Percentiles rank a stretch among this genome's conserved stretches.
Evolutionary conservation across 805 yeast genomes (phyloP).

Genomic region (Starmerella riodocensis): DNA sequence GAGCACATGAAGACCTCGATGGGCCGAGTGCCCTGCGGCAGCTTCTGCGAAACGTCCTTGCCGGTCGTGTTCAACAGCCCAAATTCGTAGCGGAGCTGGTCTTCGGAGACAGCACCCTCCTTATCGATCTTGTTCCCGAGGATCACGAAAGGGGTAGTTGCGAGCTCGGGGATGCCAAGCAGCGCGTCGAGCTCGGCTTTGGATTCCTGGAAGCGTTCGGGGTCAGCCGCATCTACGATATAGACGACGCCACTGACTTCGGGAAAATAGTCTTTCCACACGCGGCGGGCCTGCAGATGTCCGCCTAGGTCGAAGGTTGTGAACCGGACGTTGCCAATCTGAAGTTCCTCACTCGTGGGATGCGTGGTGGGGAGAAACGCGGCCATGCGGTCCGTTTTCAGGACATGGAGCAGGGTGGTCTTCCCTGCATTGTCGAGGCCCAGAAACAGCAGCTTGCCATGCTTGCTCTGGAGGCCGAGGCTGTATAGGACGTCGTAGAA

Average conservation of each 20-base stretch:
- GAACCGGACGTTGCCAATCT: conserved; percentile 91
- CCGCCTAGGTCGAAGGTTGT: conserved; percentile 99
- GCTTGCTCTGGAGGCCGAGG: conserved; percentile 80
- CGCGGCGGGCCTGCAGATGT: conserved; percentile 95
- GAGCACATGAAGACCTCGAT: conserved; percentile 95
- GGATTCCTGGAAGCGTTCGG: conserved; percentile 88
- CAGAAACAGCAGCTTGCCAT: conserved; percentile 86
- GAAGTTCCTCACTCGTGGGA: conserved; percentile 93
- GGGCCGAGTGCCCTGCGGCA: conserved; percentile 61
- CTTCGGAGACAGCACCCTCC: conserved; percentile 87
- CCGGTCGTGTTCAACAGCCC: conserved; percentile 87
- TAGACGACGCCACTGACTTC: conserved; percentile 97
- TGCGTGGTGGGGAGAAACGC: conserved; percentile 96
- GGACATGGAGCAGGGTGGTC: conserved; percentile 75
- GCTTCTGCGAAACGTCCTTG: conserved; percentile 56
- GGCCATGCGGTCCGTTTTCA: conserved; percentile 91
- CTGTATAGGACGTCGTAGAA: conserved; percentile 66
- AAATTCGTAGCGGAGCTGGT: conserved; percentile 79
- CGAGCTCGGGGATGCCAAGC: conserved; percentile 82
- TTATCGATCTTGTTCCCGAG: conserved; percentile 95
- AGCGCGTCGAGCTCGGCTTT: conserved; percentile 88
- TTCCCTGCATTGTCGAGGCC: conserved; percentile 98
- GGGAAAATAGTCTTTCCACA: conserved; percentile 99
- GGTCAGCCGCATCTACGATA: conserved; percentile 93
- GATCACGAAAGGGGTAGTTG: conserved; percentile 78